Evolutionary conservation across 768 basidiomycete species (phyloP), one percentile per base, ranked within the genome.

Genomic region (Strobilomyces dryophilus): DNA sequence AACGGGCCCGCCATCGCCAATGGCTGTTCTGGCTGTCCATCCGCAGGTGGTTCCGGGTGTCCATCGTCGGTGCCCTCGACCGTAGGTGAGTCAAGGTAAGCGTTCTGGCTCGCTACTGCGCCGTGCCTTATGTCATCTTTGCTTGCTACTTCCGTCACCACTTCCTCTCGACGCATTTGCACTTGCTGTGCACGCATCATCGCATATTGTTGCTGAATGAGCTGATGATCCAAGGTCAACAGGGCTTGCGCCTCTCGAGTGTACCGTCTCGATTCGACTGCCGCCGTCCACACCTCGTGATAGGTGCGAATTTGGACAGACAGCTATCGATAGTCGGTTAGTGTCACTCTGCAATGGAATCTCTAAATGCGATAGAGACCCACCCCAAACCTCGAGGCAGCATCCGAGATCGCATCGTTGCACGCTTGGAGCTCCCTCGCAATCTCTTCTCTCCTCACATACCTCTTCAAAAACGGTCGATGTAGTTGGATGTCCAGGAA

Each of bases 381-480:
- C 29, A 65, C 65, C 39, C 65, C 65, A 39, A 66, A 66, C 43
- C 55, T 61, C 21, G 60, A 53, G 21, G 51, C 54, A 20, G 81
- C 79, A 35, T 85, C 79, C 24, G 73, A 71, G 20, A 90, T 71
- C 2, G 73, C 73, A 11, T 76, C 71, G 47, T 83, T 78, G 47
- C 83, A 85, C 3, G 64, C 69, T 0, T 66, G 61, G 35, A 90
- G 79, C 31, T 79, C 76, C 3, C 73, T 70, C 15, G 76, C 63
- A 27, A 84, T 84, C 56, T 91, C 87, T 36, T 87, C 84, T 40
- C 87, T 79, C 63, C 83, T 83, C 36, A 92, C 75, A 62, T 88
- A 92, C 5, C 88, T 77, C 67, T 89, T 88, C 56, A 92, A 69
- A 71, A 90, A 92, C 0, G 89, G 85, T 2, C 87, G 73, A 39